phyloP scores from a whole-genome alignment of 805 yeast genomes.

The Candida awuae region DNA sequence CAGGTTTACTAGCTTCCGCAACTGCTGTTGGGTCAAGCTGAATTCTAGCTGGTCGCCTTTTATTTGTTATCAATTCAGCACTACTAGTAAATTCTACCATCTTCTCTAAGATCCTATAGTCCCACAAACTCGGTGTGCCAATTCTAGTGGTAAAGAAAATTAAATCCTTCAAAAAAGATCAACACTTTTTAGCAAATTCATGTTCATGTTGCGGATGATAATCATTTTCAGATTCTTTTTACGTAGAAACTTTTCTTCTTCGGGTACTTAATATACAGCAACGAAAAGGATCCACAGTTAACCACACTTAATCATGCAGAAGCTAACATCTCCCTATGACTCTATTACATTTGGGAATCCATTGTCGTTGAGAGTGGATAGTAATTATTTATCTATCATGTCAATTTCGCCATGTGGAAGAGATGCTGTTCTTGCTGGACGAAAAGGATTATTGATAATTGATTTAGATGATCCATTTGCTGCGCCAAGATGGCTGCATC shows the following conservation, averaged over 20 bases:
- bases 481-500: constrained; percentile 90
- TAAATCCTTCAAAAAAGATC: too few species aligned
- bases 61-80: too few species aligned
- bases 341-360: constrained; percentile 72
- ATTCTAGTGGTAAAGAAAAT: too few species aligned
- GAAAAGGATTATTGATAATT: constrained; percentile 78
- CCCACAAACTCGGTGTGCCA: not conserved
- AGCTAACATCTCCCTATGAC: constrained; percentile 22
- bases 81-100: too few species aligned
- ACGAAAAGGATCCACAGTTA: too few species aligned
- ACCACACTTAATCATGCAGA: constrained; percentile 1
- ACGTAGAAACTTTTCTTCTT: too few species aligned
- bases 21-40: constrained; percentile 62
- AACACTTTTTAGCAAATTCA: too few species aligned
- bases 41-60: constrained; percentile 48
- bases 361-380: constrained; percentile 79
- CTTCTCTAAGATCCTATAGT: too few species aligned
- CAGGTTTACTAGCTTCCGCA: constrained; percentile 54
- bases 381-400: constrained; percentile 79
- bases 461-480: constrained; percentile 93
- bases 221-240: too few species aligned
- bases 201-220: too few species aligned
- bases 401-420: constrained; percentile 84
- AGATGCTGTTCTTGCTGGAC: constrained; percentile 85
- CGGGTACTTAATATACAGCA: too few species aligned